Conservation (phyloP, 768 basidiomycete species). For the Hortiboletus flavorubellus region DNA sequence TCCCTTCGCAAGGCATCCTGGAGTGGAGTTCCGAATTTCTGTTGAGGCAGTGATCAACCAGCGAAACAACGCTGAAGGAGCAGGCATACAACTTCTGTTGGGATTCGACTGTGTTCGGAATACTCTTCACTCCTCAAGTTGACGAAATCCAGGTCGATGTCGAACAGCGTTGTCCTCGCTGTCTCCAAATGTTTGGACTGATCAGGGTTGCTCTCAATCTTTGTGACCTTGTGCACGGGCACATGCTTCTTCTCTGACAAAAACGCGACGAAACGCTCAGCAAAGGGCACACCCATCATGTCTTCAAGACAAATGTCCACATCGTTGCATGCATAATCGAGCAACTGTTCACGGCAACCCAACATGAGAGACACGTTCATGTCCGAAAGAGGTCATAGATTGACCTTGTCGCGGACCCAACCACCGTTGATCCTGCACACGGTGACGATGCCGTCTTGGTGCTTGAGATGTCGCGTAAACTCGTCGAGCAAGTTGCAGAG, state of each 20-base stretch:
- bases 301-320: constrained; percentile 89
- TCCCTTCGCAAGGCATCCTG: constrained; percentile 91
- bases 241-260: constrained; percentile 28
- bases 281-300: constrained; percentile 91
- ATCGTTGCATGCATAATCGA: constrained; percentile 80
- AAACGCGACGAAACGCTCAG: constrained; percentile 69
- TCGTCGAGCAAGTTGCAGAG: constrained; percentile 80
- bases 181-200: constrained; percentile 99
- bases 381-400: constrained; percentile 16
- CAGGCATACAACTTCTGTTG: constrained; percentile 71
- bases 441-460: constrained; percentile 50
- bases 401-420: constrained; percentile 98
- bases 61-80: neutral
- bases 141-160: constrained; percentile 86
- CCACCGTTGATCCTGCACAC: constrained; percentile 93
- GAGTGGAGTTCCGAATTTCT: constrained; percentile 90
- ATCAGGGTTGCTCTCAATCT: constrained; percentile 90
- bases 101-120: constrained; percentile 82
- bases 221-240: constrained; percentile 56
- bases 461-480: constrained; percentile 57
- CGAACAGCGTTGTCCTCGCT: constrained; percentile 78
- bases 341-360: constrained; percentile 48
- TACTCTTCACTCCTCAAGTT: constrained; percentile 94
- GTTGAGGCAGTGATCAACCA: constrained; percentile 2
- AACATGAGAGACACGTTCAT: constrained; percentile 12